Conservation (phyloP, 192 early-diverging fungal species). For the Backusella morwellensis region DNA sequence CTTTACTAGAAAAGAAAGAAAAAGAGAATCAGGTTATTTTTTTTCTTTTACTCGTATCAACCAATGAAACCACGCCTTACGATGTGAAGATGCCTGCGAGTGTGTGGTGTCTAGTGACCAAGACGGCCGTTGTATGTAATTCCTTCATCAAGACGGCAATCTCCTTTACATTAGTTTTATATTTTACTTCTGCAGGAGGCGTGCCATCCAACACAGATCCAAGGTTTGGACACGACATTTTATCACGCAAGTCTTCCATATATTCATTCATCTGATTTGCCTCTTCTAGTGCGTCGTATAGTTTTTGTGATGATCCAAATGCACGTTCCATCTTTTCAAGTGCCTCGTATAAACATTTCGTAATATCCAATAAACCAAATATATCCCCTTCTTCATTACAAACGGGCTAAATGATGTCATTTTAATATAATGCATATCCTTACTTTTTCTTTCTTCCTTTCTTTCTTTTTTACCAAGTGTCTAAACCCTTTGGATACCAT, state of each 20-base stretch:
- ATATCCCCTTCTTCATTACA: constrained; percentile 86
- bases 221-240: constrained; percentile 92
- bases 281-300: constrained; percentile 78
- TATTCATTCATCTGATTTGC: constrained; percentile 76
- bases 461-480: constrained; percentile 56
- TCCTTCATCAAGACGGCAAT: constrained; percentile 75
- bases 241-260: constrained; percentile 71
- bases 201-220: constrained; percentile 74
- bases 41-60: no score
- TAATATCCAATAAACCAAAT: constrained; percentile 81
- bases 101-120: constrained; percentile 70
- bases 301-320: constrained; percentile 75
- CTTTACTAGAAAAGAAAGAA: constrained; percentile 36
- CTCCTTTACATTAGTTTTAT: constrained; percentile 67
- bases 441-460: neutral
- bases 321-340: constrained; percentile 85
- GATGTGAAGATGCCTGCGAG: constrained; percentile 89
- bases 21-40: neutral
- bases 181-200: constrained; percentile 58
- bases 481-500: constrained; percentile 84
- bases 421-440: neutral
- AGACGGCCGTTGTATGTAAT: constrained; percentile 68
- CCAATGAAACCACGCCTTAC: neutral
- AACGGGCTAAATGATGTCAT: constrained; percentile 52
- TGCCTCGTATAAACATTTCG: constrained; percentile 83